Evolutionary conservation across 768 basidiomycete species (phyloP).

Genomic region (Xerocomellus amylosporus): DNA sequence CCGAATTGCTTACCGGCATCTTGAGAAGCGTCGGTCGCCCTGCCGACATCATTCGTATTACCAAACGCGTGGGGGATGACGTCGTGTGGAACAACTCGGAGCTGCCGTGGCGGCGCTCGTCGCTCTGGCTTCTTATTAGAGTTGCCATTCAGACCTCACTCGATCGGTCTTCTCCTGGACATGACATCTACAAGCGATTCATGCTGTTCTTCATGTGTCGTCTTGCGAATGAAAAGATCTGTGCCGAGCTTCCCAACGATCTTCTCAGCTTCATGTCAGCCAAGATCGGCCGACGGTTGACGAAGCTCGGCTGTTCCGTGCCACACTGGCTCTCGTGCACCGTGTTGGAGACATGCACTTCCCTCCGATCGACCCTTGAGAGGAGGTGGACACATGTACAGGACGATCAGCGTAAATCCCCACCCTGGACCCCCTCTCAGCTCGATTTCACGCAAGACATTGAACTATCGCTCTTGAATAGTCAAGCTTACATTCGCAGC

Average conservation of each 20-base stretch:
- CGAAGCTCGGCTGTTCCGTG: conserved; percentile 32
- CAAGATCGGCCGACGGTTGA: conserved; percentile 38
- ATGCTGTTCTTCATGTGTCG: conserved; percentile 31
- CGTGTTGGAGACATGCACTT: conserved; percentile 9
- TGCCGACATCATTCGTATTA: conserved; percentile 27
- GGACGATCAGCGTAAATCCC: conserved; percentile 22
- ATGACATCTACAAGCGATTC: conserved; percentile 32
- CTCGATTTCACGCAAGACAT: conserved; percentile 33
- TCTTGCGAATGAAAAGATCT: conserved; percentile 8
- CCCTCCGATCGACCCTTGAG: conserved; percentile 25
- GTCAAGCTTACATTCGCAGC: conserved; percentile 28
- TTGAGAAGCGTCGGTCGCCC: conserved; percentile 38
- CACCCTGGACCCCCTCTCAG: conserved; percentile 30
- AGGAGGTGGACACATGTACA: conserved; percentile 37
- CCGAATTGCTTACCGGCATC: conserved; percentile 46
- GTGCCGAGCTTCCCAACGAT: conserved; percentile 25
- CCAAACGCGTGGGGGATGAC: conserved; percentile 48
- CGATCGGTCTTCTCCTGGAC: conserved; percentile 11
- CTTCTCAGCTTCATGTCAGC: conserved; percentile 35
- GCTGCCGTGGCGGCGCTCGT: conserved; percentile 49
- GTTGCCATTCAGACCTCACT: conserved; percentile 43
- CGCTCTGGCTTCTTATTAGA: conserved; percentile 49
- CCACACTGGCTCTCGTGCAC: conserved; percentile 15
- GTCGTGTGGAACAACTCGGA: conserved; percentile 39
- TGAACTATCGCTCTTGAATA: conserved; percentile 31